Evolutionary conservation across 306 rosid species (phyloP).

Genomic region (Rosa multiflora): DNA sequence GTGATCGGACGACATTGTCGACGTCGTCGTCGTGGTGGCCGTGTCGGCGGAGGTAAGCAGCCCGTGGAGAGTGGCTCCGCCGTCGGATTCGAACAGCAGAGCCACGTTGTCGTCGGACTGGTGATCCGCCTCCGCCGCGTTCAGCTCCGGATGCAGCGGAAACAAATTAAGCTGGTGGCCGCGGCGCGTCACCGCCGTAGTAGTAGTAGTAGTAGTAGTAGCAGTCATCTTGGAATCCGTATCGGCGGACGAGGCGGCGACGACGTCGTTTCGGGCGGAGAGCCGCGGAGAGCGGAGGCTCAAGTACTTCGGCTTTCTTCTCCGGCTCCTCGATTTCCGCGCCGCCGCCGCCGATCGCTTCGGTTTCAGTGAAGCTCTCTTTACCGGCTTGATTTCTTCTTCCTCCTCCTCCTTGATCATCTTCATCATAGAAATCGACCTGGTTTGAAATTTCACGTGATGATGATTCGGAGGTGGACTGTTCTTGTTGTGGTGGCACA

Average conservation of each 20-base stretch:
- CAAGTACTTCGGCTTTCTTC: slow-evolving; percentile 65
- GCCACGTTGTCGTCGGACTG: slow-evolving; percentile 63
- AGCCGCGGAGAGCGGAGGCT: slow-evolving; percentile 43
- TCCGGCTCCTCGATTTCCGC: slow-evolving; percentile 48
- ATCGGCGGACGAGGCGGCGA: background rate
- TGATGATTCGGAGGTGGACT: slow-evolving; percentile 16
- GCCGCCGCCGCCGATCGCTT: background rate
- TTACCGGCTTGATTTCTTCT: background rate
- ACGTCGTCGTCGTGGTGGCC: slow-evolving; percentile 22
- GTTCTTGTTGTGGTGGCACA: slow-evolving; percentile 52
- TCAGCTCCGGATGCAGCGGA: slow-evolving; percentile 50
- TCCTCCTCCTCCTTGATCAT: background rate
- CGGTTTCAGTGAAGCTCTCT: background rate
- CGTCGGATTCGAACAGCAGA: slow-evolving; percentile 55
- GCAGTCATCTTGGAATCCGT: background rate
- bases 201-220: too few relatives aligned
- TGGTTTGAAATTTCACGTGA: slow-evolving; percentile 6
- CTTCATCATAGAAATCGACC: slow-evolving; percentile 10
- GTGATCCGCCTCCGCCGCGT: background rate
- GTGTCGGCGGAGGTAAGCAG: slow-evolving; percentile 37
- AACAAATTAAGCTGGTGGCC: slow-evolving; percentile 49
- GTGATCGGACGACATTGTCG: slow-evolving; percentile 16
- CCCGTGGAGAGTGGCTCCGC: slow-evolving; percentile 48
- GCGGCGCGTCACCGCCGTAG: background rate
- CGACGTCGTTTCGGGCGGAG: background rate